These are phyloP conservation scores for Antrodiella citrinella DNA, from an alignment of 768 basidiomycete genomes.

Conservation along the genomic window DNA sequence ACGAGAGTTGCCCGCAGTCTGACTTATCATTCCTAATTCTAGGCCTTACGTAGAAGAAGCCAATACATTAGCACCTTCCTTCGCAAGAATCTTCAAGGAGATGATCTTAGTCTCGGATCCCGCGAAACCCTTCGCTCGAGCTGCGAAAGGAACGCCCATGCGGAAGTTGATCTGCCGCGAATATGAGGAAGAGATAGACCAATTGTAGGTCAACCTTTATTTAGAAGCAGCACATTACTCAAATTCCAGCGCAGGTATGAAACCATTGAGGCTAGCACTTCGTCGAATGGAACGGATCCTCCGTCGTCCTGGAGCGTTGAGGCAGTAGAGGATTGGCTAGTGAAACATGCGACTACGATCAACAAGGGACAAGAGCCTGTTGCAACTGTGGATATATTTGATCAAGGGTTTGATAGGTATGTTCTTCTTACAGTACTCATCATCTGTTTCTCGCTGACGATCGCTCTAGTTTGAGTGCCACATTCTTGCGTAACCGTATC, in stretches of 20 bases:
- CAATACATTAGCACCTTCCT: slow-evolving; percentile 13
- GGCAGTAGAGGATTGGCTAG: background rate
- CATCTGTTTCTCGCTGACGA: background rate
- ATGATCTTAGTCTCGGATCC: slow-evolving; percentile 17
- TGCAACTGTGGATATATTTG: slow-evolving; percentile 17
- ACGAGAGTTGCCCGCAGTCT: background rate
- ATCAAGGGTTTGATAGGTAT: slow-evolving; percentile 30
- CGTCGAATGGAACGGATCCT: background rate
- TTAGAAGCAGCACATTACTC: background rate
- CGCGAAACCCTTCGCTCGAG: slow-evolving; percentile 12
- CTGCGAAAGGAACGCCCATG: slow-evolving; percentile 13
- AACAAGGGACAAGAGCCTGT: background rate
- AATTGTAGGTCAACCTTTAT: slow-evolving; percentile 3
- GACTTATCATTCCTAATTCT: background rate
- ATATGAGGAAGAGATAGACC: slow-evolving; percentile 12
- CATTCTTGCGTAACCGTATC: slow-evolving; percentile 8
- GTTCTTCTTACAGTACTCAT: background rate
- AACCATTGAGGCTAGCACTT: background rate
- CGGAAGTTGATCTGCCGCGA: slow-evolving; percentile 8
- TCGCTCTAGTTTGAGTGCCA: slow-evolving; percentile 6
- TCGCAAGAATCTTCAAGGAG: slow-evolving; percentile 19
- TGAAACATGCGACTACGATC: background rate
- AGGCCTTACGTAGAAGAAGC: slow-evolving; percentile 16
- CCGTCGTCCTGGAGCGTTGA: background rate
- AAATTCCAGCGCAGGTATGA: background rate